Evolutionary conservation across 2,329 filamentous ascomycete genomes (phyloP).

Genomic region (Paraphoma chrysanthemicola): DNA sequence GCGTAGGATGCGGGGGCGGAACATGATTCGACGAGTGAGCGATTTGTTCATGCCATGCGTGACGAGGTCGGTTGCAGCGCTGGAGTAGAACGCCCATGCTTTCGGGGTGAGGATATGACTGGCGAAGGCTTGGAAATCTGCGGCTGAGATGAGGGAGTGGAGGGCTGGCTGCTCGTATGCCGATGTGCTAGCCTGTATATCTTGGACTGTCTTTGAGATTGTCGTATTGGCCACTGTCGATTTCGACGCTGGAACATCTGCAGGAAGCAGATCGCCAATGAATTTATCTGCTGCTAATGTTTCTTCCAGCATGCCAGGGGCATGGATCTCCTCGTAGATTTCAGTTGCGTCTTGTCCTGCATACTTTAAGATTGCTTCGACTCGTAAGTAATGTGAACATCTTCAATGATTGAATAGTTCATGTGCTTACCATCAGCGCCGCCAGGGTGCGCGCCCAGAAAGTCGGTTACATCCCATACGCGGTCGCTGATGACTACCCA

Average conservation of each 20-base stretch:
- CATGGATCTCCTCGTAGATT: slow-evolving; percentile 60
- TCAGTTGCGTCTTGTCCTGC: slow-evolving; percentile 56
- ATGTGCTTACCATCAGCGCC: slow-evolving; percentile 65
- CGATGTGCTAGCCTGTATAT: background rate
- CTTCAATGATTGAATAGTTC: background rate
- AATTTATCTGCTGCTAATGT: slow-evolving; percentile 16
- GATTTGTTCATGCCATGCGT: slow-evolving; percentile 47
- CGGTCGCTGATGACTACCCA: slow-evolving; percentile 86
- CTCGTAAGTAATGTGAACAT: background rate
- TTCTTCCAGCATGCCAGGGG: slow-evolving; percentile 36
- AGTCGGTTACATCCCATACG: slow-evolving; percentile 91
- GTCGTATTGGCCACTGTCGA: background rate
- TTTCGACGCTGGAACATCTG: background rate
- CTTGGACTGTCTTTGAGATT: background rate
- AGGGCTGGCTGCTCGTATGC: background rate
- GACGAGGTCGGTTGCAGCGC: slow-evolving; percentile 38
- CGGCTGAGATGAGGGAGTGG: slow-evolving; percentile 2
- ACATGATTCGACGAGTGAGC: background rate
- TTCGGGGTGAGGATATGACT: slow-evolving; percentile 41
- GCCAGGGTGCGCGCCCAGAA: slow-evolving; percentile 86
- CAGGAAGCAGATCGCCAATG: slow-evolving; percentile 27
- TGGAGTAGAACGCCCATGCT: slow-evolving; percentile 55
- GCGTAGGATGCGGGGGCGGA: background rate
- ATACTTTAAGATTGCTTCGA: slow-evolving; percentile 76
- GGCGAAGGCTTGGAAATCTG: slow-evolving; percentile 52